phyloP scores from a whole-genome alignment of 2,329 filamentous ascomycete genomes.

The Dryadomyces quercus-mongolicae region DNA sequence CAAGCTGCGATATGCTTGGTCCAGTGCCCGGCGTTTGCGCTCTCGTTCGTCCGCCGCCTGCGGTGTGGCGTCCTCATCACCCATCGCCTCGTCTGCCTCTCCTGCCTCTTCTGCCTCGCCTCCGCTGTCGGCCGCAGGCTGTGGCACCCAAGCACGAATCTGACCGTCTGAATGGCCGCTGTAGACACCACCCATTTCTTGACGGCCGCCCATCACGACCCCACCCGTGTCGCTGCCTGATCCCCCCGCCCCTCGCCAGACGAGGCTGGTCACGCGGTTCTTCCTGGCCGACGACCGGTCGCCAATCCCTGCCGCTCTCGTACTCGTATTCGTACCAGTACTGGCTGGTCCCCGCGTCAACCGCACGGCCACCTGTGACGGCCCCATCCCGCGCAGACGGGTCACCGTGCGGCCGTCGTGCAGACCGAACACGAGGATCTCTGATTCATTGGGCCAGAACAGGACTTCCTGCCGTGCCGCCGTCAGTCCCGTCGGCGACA shows the following conservation, averaged over 20 bases:
- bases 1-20: conserved; percentile 68
- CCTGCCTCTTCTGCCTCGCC: conserved; percentile 25
- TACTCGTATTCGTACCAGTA: background rate
- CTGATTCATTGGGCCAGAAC: conserved; percentile 69
- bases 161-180: conserved; percentile 76
- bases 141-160: conserved; percentile 67
- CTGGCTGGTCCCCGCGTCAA: conserved; percentile 4
- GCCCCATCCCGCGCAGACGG: conserved; percentile 54
- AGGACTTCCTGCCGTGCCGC: conserved; percentile 50
- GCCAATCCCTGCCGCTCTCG: background rate
- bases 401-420: conserved; percentile 64
- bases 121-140: conserved; percentile 19
- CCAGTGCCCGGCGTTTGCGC: conserved; percentile 65
- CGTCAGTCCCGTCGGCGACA: conserved; percentile 48
- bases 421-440: conserved; percentile 71
- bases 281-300: conserved; percentile 32
- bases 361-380: conserved; percentile 31
- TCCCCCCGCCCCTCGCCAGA: conserved; percentile 57
- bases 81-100: conserved; percentile 28
- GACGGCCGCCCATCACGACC: conserved; percentile 46
- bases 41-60: conserved; percentile 40
- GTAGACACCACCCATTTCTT: conserved; percentile 49
- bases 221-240: conserved; percentile 39
- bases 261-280: conserved; percentile 61
- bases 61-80: conserved; percentile 24